These are phyloP conservation scores for Mycosphaerella sp. DNA, from an alignment of 2,329 filamentous ascomycete genomes.

Conservation along the genomic window DNA sequence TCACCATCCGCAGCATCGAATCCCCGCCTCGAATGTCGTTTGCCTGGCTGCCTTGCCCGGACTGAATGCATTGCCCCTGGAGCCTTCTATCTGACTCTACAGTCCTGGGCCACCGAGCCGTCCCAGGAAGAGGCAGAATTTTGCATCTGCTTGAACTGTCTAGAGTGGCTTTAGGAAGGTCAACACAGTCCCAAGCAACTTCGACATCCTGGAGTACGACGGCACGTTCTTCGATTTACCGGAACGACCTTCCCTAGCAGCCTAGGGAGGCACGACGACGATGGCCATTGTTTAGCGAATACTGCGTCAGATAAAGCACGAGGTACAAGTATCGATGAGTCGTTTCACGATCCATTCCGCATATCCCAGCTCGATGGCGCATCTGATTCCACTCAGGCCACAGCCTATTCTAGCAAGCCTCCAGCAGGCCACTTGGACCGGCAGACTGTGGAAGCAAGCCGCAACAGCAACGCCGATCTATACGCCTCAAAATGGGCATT, in stretches of 20 bases:
- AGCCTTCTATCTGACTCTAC: constrained; percentile 8
- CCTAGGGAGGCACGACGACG: not conserved
- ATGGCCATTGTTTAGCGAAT: not conserved
- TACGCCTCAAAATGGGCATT: not conserved
- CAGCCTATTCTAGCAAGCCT: not conserved
- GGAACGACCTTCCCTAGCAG: not conserved
- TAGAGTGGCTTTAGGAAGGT: constrained; percentile 20
- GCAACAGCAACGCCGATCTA: not conserved
- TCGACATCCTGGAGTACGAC: constrained; percentile 1
- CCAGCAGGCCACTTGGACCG: not conserved
- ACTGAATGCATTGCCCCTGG: constrained; percentile 8
- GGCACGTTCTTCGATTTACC: not conserved
- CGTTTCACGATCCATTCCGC: not conserved
- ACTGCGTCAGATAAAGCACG: not conserved
- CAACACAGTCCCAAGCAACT: constrained; percentile 4
- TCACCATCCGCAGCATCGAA: not conserved
- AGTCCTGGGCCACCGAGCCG: not conserved
- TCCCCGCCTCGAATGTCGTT: constrained; percentile 1
- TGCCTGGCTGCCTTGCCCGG: constrained; percentile 10
- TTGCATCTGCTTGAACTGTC: constrained; percentile 18
- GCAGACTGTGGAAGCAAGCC: not conserved
- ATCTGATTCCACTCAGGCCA: not conserved
- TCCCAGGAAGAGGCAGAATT: constrained; percentile 6
- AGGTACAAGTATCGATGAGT: not conserved
- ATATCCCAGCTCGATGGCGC: constrained; percentile 3